Conservation (phyloP, 257 asterid genomes). For the Jacaranda mimosifolia region DNA sequence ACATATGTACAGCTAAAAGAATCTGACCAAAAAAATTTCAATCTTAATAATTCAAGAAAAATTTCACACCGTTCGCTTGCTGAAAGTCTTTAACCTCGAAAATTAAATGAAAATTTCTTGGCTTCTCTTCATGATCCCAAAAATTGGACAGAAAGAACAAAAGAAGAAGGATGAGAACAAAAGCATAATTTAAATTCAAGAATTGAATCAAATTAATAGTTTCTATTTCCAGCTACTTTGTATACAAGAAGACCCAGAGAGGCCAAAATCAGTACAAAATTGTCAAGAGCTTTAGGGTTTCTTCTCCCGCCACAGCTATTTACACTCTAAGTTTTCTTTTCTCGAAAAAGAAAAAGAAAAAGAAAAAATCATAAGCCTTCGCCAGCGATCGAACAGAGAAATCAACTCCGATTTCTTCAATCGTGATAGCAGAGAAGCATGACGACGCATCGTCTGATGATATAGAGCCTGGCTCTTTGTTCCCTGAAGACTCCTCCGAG, state of each 20-base stretch:
- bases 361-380: not conserved
- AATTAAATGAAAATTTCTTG: not conserved
- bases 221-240: slow-evolving; percentile 4
- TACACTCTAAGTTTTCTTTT: slow-evolving; percentile 39
- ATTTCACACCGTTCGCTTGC: not conserved
- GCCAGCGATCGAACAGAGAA: not conserved
- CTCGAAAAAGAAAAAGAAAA: not conserved
- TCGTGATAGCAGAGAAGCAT: slow-evolving; percentile 89
- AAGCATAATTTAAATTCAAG: not conserved
- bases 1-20: not conserved
- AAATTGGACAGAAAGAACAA: not conserved
- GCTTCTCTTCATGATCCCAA: not conserved
- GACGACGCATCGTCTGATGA: slow-evolving; percentile 70
- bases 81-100: not conserved
- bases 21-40: not conserved
- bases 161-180: not conserved
- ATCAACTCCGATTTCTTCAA: slow-evolving; percentile 7
- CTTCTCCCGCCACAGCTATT: slow-evolving; percentile 35
- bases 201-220: slow-evolving; percentile 6
- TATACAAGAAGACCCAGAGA: slow-evolving; percentile 35
- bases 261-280: slow-evolving; percentile 54
- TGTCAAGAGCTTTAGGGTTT: slow-evolving; percentile 29
- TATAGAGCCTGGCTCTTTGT: slow-evolving; percentile 71
- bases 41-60: not conserved
- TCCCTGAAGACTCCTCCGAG: slow-evolving; percentile 59